phyloP scores from a whole-genome alignment of 2,329 filamentous ascomycete species.

The Graphiopsis chlorocephala region DNA sequence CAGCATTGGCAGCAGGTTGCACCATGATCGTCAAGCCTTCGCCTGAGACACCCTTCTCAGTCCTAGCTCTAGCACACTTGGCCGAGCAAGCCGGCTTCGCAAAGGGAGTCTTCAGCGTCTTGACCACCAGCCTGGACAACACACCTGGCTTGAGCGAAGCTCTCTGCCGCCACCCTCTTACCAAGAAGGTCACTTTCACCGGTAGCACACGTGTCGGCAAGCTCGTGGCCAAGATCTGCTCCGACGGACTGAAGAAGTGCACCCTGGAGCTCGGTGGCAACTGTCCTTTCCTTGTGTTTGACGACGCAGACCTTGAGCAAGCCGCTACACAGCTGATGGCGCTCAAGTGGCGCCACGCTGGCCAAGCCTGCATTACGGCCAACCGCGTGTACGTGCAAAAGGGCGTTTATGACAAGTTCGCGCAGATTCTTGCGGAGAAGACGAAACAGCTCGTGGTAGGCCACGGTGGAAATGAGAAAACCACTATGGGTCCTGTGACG shows the following conservation, averaged over 20 bases:
- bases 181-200: constrained; percentile 64
- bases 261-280: constrained; percentile 65
- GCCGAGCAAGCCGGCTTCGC: constrained; percentile 57
- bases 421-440: constrained; percentile 52
- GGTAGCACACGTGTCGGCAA: constrained; percentile 61
- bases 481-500: constrained; percentile 61
- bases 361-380: constrained; percentile 64
- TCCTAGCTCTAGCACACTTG: constrained; percentile 54
- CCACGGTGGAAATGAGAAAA: constrained; percentile 57
- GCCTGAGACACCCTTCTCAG: constrained; percentile 63
- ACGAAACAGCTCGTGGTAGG: constrained; percentile 58
- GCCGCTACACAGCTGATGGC: constrained; percentile 49
- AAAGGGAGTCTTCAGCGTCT: constrained; percentile 58
- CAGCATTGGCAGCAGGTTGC: constrained; percentile 68
- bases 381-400: constrained; percentile 65
- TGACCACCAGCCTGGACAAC: constrained; percentile 58
- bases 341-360: constrained; percentile 58
- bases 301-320: constrained; percentile 61
- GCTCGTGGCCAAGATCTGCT: constrained; percentile 58
- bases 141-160: constrained; percentile 54
- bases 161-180: constrained; percentile 55
- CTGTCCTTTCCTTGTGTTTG: constrained; percentile 63
- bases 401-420: constrained; percentile 61
- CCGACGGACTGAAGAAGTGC: constrained; percentile 61
- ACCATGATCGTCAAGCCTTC: constrained; percentile 72